Conservation (phyloP, 2,329 filamentous ascomycete genomes). For the Hypoxylon sp. region DNA sequence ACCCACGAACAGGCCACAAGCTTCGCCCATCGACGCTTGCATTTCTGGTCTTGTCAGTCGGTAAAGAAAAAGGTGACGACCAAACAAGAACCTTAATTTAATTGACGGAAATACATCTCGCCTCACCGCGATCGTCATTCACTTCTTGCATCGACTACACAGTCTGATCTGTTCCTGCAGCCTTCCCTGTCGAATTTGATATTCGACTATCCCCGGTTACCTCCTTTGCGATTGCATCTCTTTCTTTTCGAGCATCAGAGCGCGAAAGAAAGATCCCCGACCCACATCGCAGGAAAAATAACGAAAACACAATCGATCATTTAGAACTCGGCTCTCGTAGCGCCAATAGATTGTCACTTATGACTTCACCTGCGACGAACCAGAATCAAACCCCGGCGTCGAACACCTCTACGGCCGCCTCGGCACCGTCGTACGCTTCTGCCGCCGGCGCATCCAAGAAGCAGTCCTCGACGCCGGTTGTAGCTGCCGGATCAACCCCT, state of each 20-base stretch:
- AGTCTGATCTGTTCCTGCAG: conserved; percentile 20
- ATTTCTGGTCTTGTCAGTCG: conserved; percentile 30
- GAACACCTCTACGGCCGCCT: conserved; percentile 63
- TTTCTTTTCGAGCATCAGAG: conserved; percentile 39
- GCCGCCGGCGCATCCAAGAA: conserved; percentile 71
- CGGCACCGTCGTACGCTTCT: conserved; percentile 72
- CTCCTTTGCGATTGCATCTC: conserved; percentile 30
- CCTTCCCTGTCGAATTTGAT: conserved; percentile 43
- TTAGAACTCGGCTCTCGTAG: conserved; percentile 26
- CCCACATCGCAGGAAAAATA: conserved; percentile 14
- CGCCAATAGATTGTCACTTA: conserved; percentile 55
- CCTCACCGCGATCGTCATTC: conserved; percentile 31
- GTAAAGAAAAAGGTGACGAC: conserved; percentile 30
- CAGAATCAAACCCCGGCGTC: conserved; percentile 65
- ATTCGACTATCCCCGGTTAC: conserved; percentile 38
- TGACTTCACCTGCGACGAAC: conserved; percentile 68
- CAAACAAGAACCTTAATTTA: conserved; percentile 35
- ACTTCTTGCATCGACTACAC: conserved; percentile 28
- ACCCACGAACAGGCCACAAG: conserved; percentile 20
- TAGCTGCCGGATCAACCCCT: conserved; percentile 65
- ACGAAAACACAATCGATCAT: conserved; percentile 22
- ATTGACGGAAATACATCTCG: conserved; percentile 29
- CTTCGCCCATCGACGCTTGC: conserved; percentile 25
- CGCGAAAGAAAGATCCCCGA: conserved; percentile 31
- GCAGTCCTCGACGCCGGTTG: conserved; percentile 66